A percentile compares a stretch with the other conserved stretches of the same genome.
phyloP scores from a whole-genome alignment of 2,329 filamentous ascomycete genomes.

The Cladosporium sp. region DNA sequence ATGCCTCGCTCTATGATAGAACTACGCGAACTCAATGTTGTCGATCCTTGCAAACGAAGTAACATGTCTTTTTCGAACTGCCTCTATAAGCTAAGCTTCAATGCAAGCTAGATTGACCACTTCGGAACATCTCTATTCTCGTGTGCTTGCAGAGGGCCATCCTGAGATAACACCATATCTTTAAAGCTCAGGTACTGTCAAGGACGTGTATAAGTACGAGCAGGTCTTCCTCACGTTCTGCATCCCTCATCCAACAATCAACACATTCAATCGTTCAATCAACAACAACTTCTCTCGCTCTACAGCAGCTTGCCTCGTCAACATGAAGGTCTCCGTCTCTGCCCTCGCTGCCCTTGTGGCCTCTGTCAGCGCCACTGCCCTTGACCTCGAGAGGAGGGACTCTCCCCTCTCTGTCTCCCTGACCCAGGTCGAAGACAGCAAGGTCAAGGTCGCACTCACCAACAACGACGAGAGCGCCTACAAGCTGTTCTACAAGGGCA shows the following conservation, averaged over 20 bases:
- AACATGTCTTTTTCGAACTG: not conserved
- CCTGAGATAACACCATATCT: not conserved
- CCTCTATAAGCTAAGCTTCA: not conserved
- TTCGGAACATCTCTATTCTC: not conserved
- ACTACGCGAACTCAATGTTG: not conserved
- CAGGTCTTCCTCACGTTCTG: not conserved
- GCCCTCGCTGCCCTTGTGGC: slow-evolving; percentile 14
- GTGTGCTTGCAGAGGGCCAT: not conserved
- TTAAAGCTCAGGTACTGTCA: not conserved
- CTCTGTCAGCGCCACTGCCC: slow-evolving; percentile 16
- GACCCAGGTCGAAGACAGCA: slow-evolving; percentile 20
- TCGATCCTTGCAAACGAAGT: not conserved
- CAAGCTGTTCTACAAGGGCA: slow-evolving; percentile 25
- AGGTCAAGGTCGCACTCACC: slow-evolving; percentile 23
- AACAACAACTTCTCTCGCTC: not conserved
- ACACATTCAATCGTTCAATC: not conserved
- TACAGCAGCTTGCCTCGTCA: not conserved
- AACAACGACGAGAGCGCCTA: slow-evolving; percentile 22
- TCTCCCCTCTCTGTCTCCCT: slow-evolving; percentile 22
- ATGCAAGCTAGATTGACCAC: not conserved
- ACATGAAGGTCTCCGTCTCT: slow-evolving; percentile 7
- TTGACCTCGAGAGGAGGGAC: slow-evolving; percentile 22
- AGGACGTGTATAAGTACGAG: not conserved
- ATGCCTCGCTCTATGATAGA: not conserved
- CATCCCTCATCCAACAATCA: not conserved